These are phyloP conservation scores for Physcia stellaris DNA, from an alignment of 495 filamentous ascomycete species.

Conservation along the genomic window DNA sequence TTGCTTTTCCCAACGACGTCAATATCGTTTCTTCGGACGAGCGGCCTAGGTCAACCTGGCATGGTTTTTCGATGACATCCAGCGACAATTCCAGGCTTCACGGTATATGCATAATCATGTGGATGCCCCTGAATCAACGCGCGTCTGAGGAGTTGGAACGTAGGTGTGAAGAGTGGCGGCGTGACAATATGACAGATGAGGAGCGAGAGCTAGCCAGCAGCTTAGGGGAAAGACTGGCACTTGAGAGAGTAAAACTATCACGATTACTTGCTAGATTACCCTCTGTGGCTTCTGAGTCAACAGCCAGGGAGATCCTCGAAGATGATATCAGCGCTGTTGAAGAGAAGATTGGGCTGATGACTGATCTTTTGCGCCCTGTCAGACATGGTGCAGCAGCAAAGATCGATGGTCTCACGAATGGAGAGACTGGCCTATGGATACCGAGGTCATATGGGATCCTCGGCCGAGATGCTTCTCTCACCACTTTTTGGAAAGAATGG, in stretches of 20 bases:
- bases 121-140: slow-evolving; percentile 71
- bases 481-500: slow-evolving; percentile 98
- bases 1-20: slow-evolving; percentile 96
- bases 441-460: slow-evolving; percentile 88
- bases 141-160: slow-evolving; percentile 82
- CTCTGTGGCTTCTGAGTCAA: slow-evolving; percentile 62
- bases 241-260: slow-evolving; percentile 79
- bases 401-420: slow-evolving; percentile 91
- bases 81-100: slow-evolving; percentile 84
- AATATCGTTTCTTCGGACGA: slow-evolving; percentile 93
- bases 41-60: slow-evolving; percentile 86
- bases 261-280: slow-evolving; percentile 73
- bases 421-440: slow-evolving; percentile 94
- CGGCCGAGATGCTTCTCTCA: slow-evolving; percentile 69
- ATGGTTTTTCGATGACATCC: slow-evolving; percentile 96
- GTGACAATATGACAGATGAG: slow-evolving; percentile 89
- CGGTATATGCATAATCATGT: slow-evolving; percentile 81
- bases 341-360: slow-evolving; percentile 94
- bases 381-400: slow-evolving; percentile 90
- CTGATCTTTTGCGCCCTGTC: slow-evolving; percentile 83
- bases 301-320: slow-evolving; percentile 68
- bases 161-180: slow-evolving; percentile 86
- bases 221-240: slow-evolving; percentile 78
- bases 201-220: slow-evolving; percentile 89
- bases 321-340: slow-evolving; percentile 92